Conservation (phyloP, 2,329 filamentous ascomycete genomes). For the Talaromyces marneffei region DNA sequence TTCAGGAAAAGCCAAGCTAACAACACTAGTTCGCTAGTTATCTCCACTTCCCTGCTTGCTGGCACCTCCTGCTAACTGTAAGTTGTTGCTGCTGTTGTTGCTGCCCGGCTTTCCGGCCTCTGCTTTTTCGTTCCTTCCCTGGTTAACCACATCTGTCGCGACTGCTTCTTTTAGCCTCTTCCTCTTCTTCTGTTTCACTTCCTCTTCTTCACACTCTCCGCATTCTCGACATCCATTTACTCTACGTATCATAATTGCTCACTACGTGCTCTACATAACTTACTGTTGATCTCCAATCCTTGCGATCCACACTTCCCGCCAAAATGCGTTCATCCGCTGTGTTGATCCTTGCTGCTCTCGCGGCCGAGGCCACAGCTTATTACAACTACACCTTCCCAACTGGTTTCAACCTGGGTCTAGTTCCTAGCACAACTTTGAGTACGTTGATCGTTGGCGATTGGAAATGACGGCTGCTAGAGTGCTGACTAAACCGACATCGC, state of each 20-base stretch:
- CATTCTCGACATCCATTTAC: background rate
- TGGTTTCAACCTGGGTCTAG: slow-evolving; percentile 38
- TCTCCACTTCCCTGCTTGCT: background rate
- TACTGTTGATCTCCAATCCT: slow-evolving; percentile 4
- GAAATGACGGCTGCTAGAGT: background rate
- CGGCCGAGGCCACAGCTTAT: slow-evolving; percentile 12
- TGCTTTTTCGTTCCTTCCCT: slow-evolving; percentile 2
- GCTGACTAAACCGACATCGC: background rate
- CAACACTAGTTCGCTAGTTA: background rate
- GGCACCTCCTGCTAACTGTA: too few species aligned
- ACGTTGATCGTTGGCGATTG: background rate
- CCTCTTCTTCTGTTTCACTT: background rate
- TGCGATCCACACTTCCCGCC: slow-evolving; percentile 5
- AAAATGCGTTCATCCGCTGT: slow-evolving; percentile 15
- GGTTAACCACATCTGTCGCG: background rate
- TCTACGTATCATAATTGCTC: background rate
- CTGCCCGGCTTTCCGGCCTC: slow-evolving; percentile 4
- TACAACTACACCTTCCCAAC: slow-evolving; percentile 45
- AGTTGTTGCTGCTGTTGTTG: background rate
- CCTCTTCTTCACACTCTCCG: background rate
- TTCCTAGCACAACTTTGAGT: slow-evolving; percentile 24
- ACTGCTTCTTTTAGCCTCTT: background rate
- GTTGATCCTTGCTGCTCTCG: slow-evolving; percentile 16
- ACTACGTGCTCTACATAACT: background rate
- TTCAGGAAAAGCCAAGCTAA: background rate